A percentile compares a stretch with the other conserved stretches of the same genome.
Conservation (phyloP, 83 land plant genomes). For the Thuja plicata region DNA sequence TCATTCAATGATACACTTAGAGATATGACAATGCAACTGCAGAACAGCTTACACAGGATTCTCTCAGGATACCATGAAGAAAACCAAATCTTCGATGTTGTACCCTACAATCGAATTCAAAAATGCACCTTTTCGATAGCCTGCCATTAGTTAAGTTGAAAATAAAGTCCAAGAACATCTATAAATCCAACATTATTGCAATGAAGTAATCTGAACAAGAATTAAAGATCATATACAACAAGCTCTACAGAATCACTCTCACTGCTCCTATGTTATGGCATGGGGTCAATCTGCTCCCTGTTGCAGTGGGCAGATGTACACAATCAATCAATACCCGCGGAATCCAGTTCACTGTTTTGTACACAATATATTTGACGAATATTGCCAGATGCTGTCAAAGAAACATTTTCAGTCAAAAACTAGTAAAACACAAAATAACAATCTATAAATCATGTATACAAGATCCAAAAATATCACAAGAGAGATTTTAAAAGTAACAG, state of each 20-base stretch:
- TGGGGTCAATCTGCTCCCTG: not conserved
- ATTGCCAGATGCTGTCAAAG: constrained; percentile 68
- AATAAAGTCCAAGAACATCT: not conserved
- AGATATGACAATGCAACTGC: constrained; percentile 6
- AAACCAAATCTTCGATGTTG: constrained; percentile 13
- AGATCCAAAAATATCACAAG: not conserved
- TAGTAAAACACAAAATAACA: not conserved
- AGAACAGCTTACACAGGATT: constrained; percentile 1
- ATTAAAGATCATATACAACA: constrained; percentile 7
- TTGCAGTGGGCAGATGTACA: not conserved
- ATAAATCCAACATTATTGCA: not conserved
- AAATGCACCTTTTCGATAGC: constrained; percentile 7
- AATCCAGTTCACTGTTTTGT: constrained; percentile 31
- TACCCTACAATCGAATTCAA: constrained; percentile 11
- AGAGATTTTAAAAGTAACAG: not conserved
- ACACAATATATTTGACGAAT: constrained; percentile 70
- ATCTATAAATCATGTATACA: not conserved
- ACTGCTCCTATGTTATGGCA: not conserved
- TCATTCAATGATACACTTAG: constrained; percentile 15
- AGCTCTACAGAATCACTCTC: constrained; percentile 11
- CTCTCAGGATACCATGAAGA: constrained; percentile 13
- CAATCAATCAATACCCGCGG: not conserved
- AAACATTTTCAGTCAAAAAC: not conserved
- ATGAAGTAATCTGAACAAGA: constrained; percentile 11
- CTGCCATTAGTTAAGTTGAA: constrained; percentile 3